Evolutionary conservation across 2,329 filamentous ascomycete genomes (phyloP).

Genomic region (Penicillium sp.): DNA sequence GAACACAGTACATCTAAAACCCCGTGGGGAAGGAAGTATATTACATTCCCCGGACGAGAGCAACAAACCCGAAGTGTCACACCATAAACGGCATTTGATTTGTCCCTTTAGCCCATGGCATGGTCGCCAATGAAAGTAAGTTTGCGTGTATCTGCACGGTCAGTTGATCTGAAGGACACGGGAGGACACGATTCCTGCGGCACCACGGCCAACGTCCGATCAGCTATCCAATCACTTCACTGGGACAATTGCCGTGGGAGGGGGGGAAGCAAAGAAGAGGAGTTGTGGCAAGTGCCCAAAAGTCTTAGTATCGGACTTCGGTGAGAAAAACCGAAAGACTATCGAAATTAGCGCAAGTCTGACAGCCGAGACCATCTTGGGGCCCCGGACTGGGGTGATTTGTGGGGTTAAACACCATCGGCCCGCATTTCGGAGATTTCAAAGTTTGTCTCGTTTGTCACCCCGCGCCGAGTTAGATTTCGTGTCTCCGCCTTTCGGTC

Average conservation of each 20-base stretch:
- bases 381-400: not conserved
- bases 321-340: conserved; percentile 1
- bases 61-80: conserved; percentile 11
- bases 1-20: conserved; percentile 11
- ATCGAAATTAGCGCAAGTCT: not conserved
- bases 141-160: not conserved
- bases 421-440: not conserved
- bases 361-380: not conserved
- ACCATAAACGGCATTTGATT: not conserved
- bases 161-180: not conserved
- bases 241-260: not conserved
- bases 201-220: not conserved
- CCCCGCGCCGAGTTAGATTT: not conserved
- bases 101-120: not conserved
- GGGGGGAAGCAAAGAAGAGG: not conserved
- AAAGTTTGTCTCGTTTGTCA: not conserved
- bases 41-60: conserved; percentile 18
- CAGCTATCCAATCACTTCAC: not conserved
- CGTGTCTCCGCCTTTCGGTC: conserved; percentile 21
- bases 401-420: not conserved
- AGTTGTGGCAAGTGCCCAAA: not conserved
- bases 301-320: conserved; percentile 1
- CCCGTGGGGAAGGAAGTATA: conserved; percentile 29
- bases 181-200: not conserved
- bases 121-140: conserved; percentile 3